phyloP scores from a whole-genome alignment of 1,139 yeast species.

The Sugiyamaella paludigena region DNA sequence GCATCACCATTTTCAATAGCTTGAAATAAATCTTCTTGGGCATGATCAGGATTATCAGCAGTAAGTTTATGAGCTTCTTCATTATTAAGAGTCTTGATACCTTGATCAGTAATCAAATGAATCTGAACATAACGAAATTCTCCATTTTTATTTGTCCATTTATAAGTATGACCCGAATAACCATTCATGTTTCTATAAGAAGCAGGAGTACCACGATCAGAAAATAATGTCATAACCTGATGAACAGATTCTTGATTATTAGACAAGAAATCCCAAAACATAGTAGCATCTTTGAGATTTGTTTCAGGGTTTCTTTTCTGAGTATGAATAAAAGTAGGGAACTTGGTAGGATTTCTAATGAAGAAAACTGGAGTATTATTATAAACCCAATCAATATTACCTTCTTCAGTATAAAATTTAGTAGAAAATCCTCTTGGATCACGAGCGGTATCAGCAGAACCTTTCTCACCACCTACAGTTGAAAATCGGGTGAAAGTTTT shows the following conservation, averaged over 20 bases:
- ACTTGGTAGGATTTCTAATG: constrained; percentile 81
- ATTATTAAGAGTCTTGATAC: constrained; percentile 54
- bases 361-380: constrained; percentile 89
- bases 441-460: constrained; percentile 82
- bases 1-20: constrained; percentile 57
- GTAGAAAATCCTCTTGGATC: constrained; percentile 88
- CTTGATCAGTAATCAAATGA: constrained; percentile 61
- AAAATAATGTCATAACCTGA: constrained; percentile 61
- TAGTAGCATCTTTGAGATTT: constrained; percentile 68
- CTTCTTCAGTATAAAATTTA: constrained; percentile 84
- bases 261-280: constrained; percentile 68
- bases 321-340: constrained; percentile 89
- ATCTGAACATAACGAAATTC: constrained; percentile 66
- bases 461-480: constrained; percentile 86
- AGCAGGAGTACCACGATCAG: constrained; percentile 73
- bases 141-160: constrained; percentile 64
- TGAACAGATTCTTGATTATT: constrained; percentile 63
- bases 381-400: constrained; percentile 83
- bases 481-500: constrained; percentile 74
- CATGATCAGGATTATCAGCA: constrained; percentile 63
- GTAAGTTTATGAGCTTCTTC: constrained; percentile 57
- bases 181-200: constrained; percentile 67
- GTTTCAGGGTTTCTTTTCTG: constrained; percentile 84
- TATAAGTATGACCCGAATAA: constrained; percentile 74
- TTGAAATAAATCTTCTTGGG: constrained; percentile 56